These are phyloP conservation scores for Hypomyces perniciosus DNA, from an alignment of 2,329 filamentous ascomycete genomes.

Conservation along the genomic window DNA sequence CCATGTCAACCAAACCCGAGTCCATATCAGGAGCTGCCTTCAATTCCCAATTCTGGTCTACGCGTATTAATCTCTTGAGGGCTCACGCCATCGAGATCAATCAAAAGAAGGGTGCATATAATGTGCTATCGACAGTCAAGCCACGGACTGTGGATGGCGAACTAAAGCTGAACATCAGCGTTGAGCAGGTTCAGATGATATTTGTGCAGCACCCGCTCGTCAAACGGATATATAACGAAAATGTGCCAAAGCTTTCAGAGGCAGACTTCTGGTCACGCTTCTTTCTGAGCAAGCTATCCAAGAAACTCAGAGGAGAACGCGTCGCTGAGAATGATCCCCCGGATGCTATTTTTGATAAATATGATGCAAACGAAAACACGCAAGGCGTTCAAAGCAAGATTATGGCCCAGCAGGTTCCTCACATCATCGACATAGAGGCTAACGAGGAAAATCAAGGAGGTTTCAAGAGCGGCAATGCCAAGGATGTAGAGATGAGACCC, in stretches of 20 bases:
- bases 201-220: conserved; percentile 90
- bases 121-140: conserved; percentile 86
- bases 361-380: conserved; percentile 67
- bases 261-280: conserved; percentile 89
- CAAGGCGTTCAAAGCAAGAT: conserved; percentile 46
- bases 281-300: conserved; percentile 84
- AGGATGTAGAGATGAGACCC: conserved; percentile 86
- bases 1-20: conserved; percentile 74
- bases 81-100: conserved; percentile 84
- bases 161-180: conserved; percentile 75
- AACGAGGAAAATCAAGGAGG: conserved; percentile 95
- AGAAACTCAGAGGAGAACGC: conserved; percentile 85
- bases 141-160: conserved; percentile 47
- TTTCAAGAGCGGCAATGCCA: conserved; percentile 71
- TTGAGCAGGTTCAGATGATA: conserved; percentile 89
- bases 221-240: conserved; percentile 85
- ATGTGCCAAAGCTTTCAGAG: conserved; percentile 75
- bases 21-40: conserved; percentile 76
- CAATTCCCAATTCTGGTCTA: conserved; percentile 91
- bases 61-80: conserved; percentile 75
- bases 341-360: conserved; percentile 79
- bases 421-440: conserved; percentile 85
- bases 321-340: conserved; percentile 69
- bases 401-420: conserved; percentile 64
- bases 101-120: conserved; percentile 86